phyloP scores from a whole-genome alignment of 306 rosid genomes.

The Acacia crassicarpa region DNA sequence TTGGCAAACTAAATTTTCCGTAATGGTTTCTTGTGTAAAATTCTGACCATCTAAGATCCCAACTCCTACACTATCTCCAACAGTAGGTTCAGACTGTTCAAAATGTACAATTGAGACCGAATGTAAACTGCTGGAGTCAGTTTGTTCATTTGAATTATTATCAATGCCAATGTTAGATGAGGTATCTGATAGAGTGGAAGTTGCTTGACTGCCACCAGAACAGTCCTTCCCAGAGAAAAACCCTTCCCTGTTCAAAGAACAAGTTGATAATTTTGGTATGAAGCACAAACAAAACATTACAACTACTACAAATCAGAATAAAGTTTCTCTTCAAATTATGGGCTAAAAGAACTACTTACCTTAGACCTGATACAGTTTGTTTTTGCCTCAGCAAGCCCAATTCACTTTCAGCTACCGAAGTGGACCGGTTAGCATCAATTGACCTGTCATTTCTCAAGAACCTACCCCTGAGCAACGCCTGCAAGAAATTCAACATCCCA shows the following conservation, averaged over 20 bases:
- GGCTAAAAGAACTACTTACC: constrained; percentile 52
- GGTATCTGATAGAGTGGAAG: constrained; percentile 53
- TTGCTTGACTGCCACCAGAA: constrained; percentile 54
- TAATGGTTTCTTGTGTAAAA: constrained; percentile 41
- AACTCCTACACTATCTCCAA: constrained; percentile 37
- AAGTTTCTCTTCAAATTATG: constrained; percentile 4
- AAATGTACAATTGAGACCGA: constrained; percentile 40
- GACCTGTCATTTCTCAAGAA: constrained; percentile 85
- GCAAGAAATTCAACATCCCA: constrained; percentile 36
- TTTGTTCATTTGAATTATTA: constrained; percentile 44
- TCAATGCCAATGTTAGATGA: constrained; percentile 44
- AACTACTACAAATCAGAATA: background rate
- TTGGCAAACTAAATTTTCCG: constrained; percentile 36
- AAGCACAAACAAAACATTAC: constrained; percentile 16
- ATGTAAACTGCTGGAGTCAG: constrained; percentile 47
- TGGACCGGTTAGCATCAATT: constrained; percentile 55
- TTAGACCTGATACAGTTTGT: constrained; percentile 88
- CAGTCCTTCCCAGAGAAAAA: constrained; percentile 65
- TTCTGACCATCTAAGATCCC: constrained; percentile 40
- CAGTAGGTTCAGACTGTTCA: constrained; percentile 44
- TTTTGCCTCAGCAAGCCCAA: constrained; percentile 86
- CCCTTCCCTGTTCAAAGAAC: constrained; percentile 74
- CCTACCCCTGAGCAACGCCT: constrained; percentile 95
- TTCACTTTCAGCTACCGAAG: constrained; percentile 87
- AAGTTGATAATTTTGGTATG: constrained; percentile 15